A percentile compares a stretch with the other conserved stretches of the same genome.
Conservation (phyloP, 768 basidiomycete genomes). For the Kwoniella bestiolae region DNA sequence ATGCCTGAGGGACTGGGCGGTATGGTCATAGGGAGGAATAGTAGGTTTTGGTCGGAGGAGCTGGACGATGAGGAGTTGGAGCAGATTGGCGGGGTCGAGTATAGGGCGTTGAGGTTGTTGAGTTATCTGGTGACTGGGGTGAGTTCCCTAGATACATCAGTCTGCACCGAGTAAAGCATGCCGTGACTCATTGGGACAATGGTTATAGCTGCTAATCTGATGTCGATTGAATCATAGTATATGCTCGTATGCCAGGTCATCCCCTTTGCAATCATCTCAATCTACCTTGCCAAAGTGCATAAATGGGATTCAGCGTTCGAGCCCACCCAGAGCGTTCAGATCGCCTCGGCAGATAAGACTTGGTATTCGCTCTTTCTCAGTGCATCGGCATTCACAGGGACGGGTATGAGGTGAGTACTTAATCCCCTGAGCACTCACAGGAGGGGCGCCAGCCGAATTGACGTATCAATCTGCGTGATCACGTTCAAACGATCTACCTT, state of each 20-base stretch:
- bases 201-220: neutral
- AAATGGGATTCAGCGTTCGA: slow-evolving; percentile 38
- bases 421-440: neutral
- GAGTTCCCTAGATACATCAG: slow-evolving; percentile 25
- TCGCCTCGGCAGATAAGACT: slow-evolving; percentile 35
- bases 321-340: slow-evolving; percentile 31
- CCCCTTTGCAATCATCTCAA: slow-evolving; percentile 49
- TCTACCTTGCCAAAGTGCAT: slow-evolving; percentile 41
- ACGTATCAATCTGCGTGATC: too few relatives aligned
- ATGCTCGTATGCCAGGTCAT: slow-evolving; percentile 41
- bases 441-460: too few relatives aligned
- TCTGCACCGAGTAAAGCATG: too few relatives aligned
- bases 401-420: slow-evolving; percentile 40
- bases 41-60: slow-evolving; percentile 50
- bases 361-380: slow-evolving; percentile 44
- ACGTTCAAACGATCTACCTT: too few relatives aligned
- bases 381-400: slow-evolving; percentile 39
- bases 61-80: slow-evolving; percentile 52
- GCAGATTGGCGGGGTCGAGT: slow-evolving; percentile 52
- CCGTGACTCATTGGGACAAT: too few relatives aligned
- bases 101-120: slow-evolving; percentile 48
- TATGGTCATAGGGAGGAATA: slow-evolving; percentile 51
- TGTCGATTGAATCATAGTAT: slow-evolving; percentile 31
- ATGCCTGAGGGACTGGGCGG: slow-evolving; percentile 42
- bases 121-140: slow-evolving; percentile 40